Evolutionary conservation across 1,284 basidiomycete species (phyloP).

Genomic region (Ganoderma leucocontextum): DNA sequence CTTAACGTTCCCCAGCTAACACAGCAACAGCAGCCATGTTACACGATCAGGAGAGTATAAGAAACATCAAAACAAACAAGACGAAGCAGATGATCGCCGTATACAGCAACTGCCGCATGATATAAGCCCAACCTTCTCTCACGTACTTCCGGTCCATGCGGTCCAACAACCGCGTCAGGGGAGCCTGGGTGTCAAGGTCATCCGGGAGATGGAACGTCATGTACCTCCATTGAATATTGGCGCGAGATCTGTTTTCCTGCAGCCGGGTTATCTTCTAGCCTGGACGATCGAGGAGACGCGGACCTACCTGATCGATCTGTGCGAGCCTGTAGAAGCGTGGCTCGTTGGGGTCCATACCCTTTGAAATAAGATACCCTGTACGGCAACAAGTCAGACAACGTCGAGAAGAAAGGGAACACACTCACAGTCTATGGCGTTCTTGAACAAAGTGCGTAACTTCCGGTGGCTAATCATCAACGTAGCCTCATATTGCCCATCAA

Average conservation of each 20-base stretch:
- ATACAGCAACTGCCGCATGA: background rate
- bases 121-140: background rate
- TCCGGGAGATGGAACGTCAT: constrained; percentile 1
- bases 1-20: too few species aligned
- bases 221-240: background rate
- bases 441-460: background rate
- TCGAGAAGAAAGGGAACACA: too few species aligned
- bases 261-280: too few species aligned
- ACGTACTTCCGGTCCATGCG: background rate
- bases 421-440: constrained; percentile 1
- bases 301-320: background rate
- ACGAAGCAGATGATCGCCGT: background rate
- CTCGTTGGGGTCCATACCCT: background rate
- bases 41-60: too few species aligned
- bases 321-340: background rate
- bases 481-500: background rate
- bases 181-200: background rate
- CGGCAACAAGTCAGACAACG: too few species aligned
- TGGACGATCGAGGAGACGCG: too few species aligned
- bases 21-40: too few species aligned
- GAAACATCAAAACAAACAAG: too few species aligned
- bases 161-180: background rate
- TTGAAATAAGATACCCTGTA: background rate
- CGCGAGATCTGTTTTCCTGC: background rate
- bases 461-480: background rate